These are phyloP conservation scores for Neodidymelliopsis sp. DNA, from an alignment of 2,329 filamentous ascomycete species.

Conservation along the genomic window DNA sequence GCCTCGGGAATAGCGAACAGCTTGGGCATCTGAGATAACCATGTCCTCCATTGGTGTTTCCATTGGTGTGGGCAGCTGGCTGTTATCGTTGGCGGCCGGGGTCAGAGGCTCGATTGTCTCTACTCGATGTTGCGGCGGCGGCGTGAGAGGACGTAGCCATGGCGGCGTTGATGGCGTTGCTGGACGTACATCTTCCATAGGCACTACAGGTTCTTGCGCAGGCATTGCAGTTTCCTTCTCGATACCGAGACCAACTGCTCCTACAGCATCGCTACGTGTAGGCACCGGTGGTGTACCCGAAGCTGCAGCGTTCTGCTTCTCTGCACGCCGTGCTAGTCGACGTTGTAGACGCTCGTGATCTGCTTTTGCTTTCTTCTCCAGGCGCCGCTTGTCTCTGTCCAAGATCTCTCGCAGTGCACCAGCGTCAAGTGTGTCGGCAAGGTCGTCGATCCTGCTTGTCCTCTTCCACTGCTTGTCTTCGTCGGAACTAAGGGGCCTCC, in stretches of 20 bases:
- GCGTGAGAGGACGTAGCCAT: slow-evolving; percentile 49
- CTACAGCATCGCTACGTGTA: slow-evolving; percentile 58
- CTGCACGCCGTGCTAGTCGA: slow-evolving; percentile 70
- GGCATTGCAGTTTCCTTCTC: slow-evolving; percentile 65
- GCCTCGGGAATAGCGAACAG: slow-evolving; percentile 57
- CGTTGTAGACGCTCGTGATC: slow-evolving; percentile 73
- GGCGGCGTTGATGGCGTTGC: slow-evolving; percentile 46
- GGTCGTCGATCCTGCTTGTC: slow-evolving; percentile 69
- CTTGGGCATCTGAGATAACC: slow-evolving; percentile 58
- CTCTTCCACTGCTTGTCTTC: slow-evolving; percentile 58
- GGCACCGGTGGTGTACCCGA: slow-evolving; percentile 63
- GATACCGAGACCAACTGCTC: slow-evolving; percentile 61
- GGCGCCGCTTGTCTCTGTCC: slow-evolving; percentile 84
- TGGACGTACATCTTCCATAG: slow-evolving; percentile 59
- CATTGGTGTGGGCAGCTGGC: slow-evolving; percentile 47
- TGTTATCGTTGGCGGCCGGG: slow-evolving; percentile 30
- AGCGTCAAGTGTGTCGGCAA: slow-evolving; percentile 87
- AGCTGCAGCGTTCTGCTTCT: slow-evolving; percentile 66
- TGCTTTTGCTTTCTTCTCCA: slow-evolving; percentile 73
- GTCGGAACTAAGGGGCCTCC: slow-evolving; percentile 58
- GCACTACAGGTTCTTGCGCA: slow-evolving; percentile 52
- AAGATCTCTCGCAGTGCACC: slow-evolving; percentile 85
- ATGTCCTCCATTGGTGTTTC: slow-evolving; percentile 56
- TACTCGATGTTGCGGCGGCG: slow-evolving; percentile 30
- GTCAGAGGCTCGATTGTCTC: slow-evolving; percentile 26